Percentiles rank a stretch among this genome's conserved stretches.
Evolutionary conservation across 2,329 filamentous ascomycete genomes (phyloP).

Genomic region (Pezicula rhizophila): DNA sequence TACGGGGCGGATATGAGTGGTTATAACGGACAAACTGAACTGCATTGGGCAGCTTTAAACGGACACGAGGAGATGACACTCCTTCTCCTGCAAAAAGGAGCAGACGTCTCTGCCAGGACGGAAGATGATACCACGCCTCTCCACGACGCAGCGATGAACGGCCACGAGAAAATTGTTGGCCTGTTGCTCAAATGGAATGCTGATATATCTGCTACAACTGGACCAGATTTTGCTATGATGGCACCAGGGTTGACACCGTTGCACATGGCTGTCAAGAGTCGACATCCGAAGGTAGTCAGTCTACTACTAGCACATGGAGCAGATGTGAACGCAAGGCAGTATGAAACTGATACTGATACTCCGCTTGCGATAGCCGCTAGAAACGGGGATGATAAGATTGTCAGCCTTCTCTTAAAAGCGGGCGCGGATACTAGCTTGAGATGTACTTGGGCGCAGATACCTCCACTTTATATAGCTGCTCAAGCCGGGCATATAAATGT

Average conservation of each 20-base stretch:
- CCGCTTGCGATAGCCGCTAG: constrained; percentile 17
- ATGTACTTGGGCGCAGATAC: too few relatives aligned
- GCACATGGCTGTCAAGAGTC: constrained; percentile 16
- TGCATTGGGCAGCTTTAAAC: too few relatives aligned
- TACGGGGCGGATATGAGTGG: too few relatives aligned
- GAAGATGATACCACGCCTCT: too few relatives aligned
- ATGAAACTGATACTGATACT: constrained; percentile 15
- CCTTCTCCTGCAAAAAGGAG: too few relatives aligned
- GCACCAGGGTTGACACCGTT: constrained; percentile 16
- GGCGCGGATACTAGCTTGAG: too few relatives aligned
- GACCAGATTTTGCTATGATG: constrained; percentile 16
- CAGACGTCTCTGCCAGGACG: too few relatives aligned
- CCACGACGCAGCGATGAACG: too few relatives aligned
- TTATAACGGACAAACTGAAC: too few relatives aligned
- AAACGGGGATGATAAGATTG: constrained; percentile 3
- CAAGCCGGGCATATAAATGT: background rate
- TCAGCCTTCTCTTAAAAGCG: constrained; percentile 2
- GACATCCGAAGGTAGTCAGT: constrained; percentile 17
- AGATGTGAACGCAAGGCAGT: constrained; percentile 13
- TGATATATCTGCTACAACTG: constrained; percentile 15
- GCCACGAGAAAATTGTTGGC: too few relatives aligned
- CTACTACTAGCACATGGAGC: constrained; percentile 17
- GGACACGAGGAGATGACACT: too few relatives aligned
- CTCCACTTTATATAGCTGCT: background rate
- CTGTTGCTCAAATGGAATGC: background rate